Evolutionary conservation across 768 basidiomycete species (phyloP), one percentile per base, ranked within the genome.

Genomic region (Coprinopsis sp.): DNA sequence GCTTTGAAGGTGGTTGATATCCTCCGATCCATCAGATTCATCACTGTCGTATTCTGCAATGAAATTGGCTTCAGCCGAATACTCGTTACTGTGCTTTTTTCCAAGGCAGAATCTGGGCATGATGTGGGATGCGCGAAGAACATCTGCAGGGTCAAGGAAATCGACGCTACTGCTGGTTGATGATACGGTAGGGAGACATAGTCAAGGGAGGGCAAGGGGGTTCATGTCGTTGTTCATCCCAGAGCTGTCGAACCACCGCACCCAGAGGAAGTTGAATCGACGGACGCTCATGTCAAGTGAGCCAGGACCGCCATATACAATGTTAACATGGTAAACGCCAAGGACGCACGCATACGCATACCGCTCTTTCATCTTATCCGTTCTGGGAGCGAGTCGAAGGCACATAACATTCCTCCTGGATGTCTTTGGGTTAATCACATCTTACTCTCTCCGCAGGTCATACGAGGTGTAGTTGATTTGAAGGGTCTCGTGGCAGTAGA

Each of bases 401-500:
- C 12, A 39, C 37, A 39, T 39, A n/a, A 39, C 22, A n/a, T 39
- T 24, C 6, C 37, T 19, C 21, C n/a, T 53, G 13, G 51, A n/a
- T n/a, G n/a, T n/a, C n/a, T n/a, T n/a, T n/a, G n/a, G n/a, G n/a
- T n/a, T n/a, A n/a, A n/a, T n/a, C n/a, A n/a, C n/a, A n/a, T n/a
- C n/a, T n/a, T n/a, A n/a, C n/a, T n/a, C n/a, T n/a, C n/a, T n/a
- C n/a, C n/a, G n/a, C n/a, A n/a, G n/a, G n/a, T n/a, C n/a, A n/a
- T n/a, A n/a, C n/a, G n/a, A n/a, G n/a, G n/a, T 53, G 45, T 51
- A 57, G 31, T 52, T 37, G 33, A 58, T 34, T 19, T 40, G 38
- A 29, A 46, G 39, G 6, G 42, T 53, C 22, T 47, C 27, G 25
- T 51, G 47, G 22, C 33, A 40, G 39, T 47, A 54, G 14, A 57